A percentile compares a stretch with the other conserved stretches of the same genome.
Conservation (phyloP, 192 early-diverging fungal genomes). For the Globomyces pollinis-pini region DNA sequence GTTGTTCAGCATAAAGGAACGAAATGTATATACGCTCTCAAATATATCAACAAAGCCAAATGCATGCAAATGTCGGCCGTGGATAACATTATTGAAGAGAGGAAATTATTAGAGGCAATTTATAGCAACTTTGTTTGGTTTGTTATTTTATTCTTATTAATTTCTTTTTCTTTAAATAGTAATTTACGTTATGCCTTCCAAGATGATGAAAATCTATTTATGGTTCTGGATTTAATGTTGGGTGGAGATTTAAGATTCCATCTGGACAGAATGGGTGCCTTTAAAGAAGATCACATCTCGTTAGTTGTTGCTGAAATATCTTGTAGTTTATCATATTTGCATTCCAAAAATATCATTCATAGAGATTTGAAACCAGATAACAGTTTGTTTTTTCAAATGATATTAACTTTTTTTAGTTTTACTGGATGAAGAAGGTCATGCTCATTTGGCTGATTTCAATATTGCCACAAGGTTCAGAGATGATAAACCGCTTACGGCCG, state of each 20-base stretch:
- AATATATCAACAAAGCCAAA: conserved; percentile 94
- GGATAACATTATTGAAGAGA: conserved; percentile 85
- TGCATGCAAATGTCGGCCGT: conserved; percentile 82
- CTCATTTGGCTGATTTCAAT: conserved; percentile 92
- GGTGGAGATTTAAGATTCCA: conserved; percentile 93
- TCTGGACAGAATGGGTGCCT: conserved; percentile 61
- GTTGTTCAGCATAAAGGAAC: conserved; percentile 83
- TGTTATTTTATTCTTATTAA: background rate
- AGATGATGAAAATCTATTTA: conserved; percentile 87
- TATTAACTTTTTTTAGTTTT: conserved; percentile 43
- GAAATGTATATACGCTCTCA: conserved; percentile 79
- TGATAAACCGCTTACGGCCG: conserved; percentile 64
- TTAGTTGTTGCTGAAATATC: conserved; percentile 88
- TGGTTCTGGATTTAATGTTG: conserved; percentile 90
- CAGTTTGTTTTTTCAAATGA: conserved; percentile 24
- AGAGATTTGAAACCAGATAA: conserved; percentile 95
- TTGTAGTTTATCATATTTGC: conserved; percentile 75
- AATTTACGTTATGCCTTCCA: conserved; percentile 95
- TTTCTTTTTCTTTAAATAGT: background rate
- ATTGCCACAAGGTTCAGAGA: conserved; percentile 73
- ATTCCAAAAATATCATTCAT: conserved; percentile 76
- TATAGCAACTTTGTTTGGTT: conserved; percentile 68
- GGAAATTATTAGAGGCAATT: conserved; percentile 78
- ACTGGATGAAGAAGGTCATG: conserved; percentile 73
- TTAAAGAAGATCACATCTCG: conserved; percentile 64